Percentiles rank a stretch among this genome's conserved stretches.
Evolutionary conservation across 768 basidiomycete species (phyloP).

Genomic region (Lactarius vividus): DNA sequence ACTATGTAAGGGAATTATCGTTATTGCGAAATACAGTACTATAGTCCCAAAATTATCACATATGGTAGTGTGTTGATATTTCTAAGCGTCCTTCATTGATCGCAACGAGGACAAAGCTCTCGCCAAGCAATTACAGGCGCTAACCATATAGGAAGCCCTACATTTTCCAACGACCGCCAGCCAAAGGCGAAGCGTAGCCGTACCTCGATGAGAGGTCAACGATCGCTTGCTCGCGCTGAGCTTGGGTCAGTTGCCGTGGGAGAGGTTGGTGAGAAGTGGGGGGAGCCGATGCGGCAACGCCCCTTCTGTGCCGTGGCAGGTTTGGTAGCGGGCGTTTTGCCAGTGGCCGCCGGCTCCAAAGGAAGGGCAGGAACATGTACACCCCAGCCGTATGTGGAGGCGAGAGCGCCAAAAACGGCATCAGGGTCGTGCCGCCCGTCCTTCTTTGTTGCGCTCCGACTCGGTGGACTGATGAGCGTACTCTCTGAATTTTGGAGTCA

Average conservation of each 20-base stretch:
- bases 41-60: background rate
- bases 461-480: background rate
- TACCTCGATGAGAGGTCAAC: slow-evolving; percentile 2
- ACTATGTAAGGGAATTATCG: background rate
- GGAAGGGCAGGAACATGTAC: background rate
- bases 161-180: background rate
- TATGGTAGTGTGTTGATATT: background rate
- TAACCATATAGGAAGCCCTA: background rate
- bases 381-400: slow-evolving; percentile 7
- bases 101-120: background rate
- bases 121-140: background rate
- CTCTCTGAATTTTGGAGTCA: background rate
- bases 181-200: background rate
- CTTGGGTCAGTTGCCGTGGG: background rate
- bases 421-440: background rate
- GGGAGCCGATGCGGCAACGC: background rate
- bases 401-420: background rate
- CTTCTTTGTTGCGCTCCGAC: background rate
- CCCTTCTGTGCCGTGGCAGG: background rate
- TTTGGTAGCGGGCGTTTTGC: background rate
- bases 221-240: slow-evolving; percentile 13
- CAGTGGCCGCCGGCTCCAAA: background rate
- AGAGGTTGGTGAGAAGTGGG: background rate
- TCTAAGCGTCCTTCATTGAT: background rate
- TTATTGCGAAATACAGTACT: background rate